Evolutionary conservation across 805 yeast species (phyloP), one percentile per base, ranked within the genome.

Genomic region (Candida multigemmis): DNA sequence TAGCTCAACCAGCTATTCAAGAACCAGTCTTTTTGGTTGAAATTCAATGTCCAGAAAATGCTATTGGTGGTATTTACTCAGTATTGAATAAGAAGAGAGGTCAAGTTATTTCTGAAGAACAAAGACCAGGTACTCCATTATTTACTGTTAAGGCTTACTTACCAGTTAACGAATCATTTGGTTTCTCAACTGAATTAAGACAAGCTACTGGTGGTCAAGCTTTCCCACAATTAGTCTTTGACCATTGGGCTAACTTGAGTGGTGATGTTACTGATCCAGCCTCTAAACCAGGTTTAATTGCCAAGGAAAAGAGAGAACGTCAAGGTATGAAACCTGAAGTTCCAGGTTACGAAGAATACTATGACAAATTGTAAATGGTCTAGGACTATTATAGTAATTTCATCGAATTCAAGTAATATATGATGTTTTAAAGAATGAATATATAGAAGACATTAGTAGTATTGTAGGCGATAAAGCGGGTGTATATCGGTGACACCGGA

Each of bases 191-290:
- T 75, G 95, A 87, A 60, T 81, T 89, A 62, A 85, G 98, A 78
- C 96, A 89, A 74, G 96, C 97, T 61, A 89, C 98, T 60, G 96
- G 96, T 83, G 98, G 98, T 70, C 98, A 89, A 78, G 98, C 98
- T 68, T 89, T 89, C 98, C 98, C 98, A 72, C 97, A 89, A 75
- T 77, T 91, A 94, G 93, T 91, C 68, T 91, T 89, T 71, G 97
- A 91, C 69, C 98, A 89, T 69, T 89, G 97, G 97, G 72, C 85
- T 46, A 67, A 84, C 53, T 71, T 91, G 74, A 57, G 60, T 49
- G 94, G 96, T 68, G 91, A 86, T 68, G 94, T 94, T 62, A 69
- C 81, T 48, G 97, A 89, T 70, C 78, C 87, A 60, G 47, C 78
- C 53, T 44, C 75, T 40, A 72, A 72, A 61, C 74, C 77, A 41